phyloP scores from a whole-genome alignment of 257 asterid species.

The Fraxinus pennsylvanica region DNA sequence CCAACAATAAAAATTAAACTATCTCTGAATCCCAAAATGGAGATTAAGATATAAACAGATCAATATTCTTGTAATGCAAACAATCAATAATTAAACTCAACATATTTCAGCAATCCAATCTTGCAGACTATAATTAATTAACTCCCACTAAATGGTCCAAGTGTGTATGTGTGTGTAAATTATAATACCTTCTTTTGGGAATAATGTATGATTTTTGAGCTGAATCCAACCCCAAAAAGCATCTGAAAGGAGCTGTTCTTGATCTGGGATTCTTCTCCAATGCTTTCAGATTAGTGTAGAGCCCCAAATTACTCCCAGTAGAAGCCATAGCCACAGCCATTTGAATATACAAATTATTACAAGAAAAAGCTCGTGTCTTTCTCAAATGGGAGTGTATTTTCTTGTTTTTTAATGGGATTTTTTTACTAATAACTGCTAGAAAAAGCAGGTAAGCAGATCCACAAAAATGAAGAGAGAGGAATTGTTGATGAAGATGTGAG shows the following conservation, averaged over 20 bases:
- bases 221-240: constrained; percentile 58
- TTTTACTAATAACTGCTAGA: constrained; percentile 17
- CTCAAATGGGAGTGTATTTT: neutral
- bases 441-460: constrained; percentile 25
- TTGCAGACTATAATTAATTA: neutral
- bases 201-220: constrained; percentile 46
- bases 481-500: constrained; percentile 16
- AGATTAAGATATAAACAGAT: neutral
- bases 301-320: constrained; percentile 51
- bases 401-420: neutral
- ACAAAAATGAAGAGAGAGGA: constrained; percentile 25
- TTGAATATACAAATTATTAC: neutral
- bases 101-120: neutral
- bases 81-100: constrained; percentile 16
- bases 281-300: constrained; percentile 46
- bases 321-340: constrained; percentile 92
- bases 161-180: too few species aligned
- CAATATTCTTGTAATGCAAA: neutral
- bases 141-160: neutral
- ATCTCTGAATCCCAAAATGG: neutral
- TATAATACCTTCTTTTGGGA: constrained; percentile 53
- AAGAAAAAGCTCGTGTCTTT: neutral
- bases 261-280: constrained; percentile 53
- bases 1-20: neutral
- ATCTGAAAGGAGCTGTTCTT: constrained; percentile 44